Base-by-base conservation (phyloP, 768 basidiomycete species). In the Tricholoma sp. region DNA sequence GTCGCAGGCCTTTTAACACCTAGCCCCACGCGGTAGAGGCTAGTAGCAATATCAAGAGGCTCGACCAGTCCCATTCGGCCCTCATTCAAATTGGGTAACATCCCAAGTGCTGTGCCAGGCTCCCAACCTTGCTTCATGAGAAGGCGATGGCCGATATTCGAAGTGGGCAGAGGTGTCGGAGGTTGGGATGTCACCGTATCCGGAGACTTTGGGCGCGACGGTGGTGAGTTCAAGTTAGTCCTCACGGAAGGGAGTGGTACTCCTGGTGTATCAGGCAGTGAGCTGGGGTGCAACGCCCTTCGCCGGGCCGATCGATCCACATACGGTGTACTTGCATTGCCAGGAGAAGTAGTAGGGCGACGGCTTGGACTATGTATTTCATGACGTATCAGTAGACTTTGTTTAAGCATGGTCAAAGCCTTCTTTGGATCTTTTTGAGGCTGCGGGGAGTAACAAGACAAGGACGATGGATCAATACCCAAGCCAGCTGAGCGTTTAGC, bases 61-160 rank as follows among this genome's bases (percentile, higher is more conserved):
- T 82, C 83, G n/a, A 83, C 70, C 14, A 85, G 68, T 14, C 78
- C 79, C 47, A 64, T 69, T 34, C 71, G 67, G 31, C 68, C 74
- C 29, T 75, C 75, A 10, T 68, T 67, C 10, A 60, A 22, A 16
- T 65, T 66, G 16, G 61, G 59, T 6, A 67, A 53, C 12, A 65
- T 59, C 2, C 83, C 83, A 16, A 88, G 76, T 3, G 79, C 73
- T 21, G 77, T 76, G 0, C 89, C 90, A 8, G 87, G 89, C 16
- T 76, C 72, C 91, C 90, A 92, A 1, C 89, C 89, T 68, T 88
- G 88, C 66, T 84, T 86, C 67, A 84, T 72, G 0, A 91, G 74
- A 29, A 92, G 72, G 35, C 74, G 77, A 63, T 88, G 83, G 0
- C 89, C 91, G 54, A 91, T 72, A 63, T 89, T 91, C 16, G 76